Base-by-base conservation (phyloP, 139 green algal species). In the Haematococcus sp. region DNA sequence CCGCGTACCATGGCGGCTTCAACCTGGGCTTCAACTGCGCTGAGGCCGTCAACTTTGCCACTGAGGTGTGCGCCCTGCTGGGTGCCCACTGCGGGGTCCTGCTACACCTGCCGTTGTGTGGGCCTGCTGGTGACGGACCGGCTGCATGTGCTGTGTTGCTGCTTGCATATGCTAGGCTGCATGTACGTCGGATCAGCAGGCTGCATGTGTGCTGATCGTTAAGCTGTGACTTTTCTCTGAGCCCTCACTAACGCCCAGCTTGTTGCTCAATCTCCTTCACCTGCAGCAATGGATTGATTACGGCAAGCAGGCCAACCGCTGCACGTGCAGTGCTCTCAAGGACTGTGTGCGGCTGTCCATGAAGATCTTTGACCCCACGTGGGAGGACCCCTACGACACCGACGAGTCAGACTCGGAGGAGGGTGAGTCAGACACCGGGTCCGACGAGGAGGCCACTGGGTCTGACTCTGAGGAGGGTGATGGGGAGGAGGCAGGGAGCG, bases 21-120 rank as follows among this genome's bases (percentile, higher is more conserved):
- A 91, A 90, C 75, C 25, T 65, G 23, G 92, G 91, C 55, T 95
- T 93, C 87, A 97, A 97, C 82, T 90, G 84, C 59, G 91, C 90
- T 0, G 93, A 97, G 81, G 84, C 82, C 3, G 86, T 94, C 34
- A 94, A 95, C 80, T 94, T 95, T 68, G 91, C 83, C 28, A 63
- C 74, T 44, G 28, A 88, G 90, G 74, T 92, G 85, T 79, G 40
- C 40, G n/a, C n/a, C n/a, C n/a, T n/a, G n/a, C n/a, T n/a, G n/a
- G n/a, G 15, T 23, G 46, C 17, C 46, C 46, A 55, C 17, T 17
- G 46, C 15, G 15, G 46, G 46, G 46, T 17, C 46, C 17, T 55
- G 46, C 46, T 55, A 15, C 46, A 55, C 17, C 15, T 55, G 46
- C 46, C 46, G 15, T 55, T 55, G 46, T 55, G 46, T 17, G 15